Evolutionary conservation across 2,329 filamentous ascomycete genomes (phyloP).

Genomic region (Xylaria sp.): DNA sequence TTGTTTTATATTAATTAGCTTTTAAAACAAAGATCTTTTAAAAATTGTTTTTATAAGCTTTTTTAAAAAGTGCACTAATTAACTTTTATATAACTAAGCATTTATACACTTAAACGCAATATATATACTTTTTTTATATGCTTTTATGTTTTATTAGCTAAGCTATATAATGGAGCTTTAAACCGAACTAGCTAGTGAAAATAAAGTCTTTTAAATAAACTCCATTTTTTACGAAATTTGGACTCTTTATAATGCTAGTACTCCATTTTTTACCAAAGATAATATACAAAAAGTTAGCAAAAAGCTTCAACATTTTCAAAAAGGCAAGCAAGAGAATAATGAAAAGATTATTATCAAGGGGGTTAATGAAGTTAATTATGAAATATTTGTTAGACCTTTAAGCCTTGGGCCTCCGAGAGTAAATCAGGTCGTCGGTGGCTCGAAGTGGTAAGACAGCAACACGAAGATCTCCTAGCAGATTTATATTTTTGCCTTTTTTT

Average conservation of each 20-base stretch:
- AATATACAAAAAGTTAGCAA: not conserved
- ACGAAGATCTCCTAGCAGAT: no score
- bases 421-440: not conserved
- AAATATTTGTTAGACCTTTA: no score
- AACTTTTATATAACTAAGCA: no score
- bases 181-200: constrained; percentile 16
- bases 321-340: not conserved
- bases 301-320: constrained; percentile 6
- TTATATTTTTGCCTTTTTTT: not conserved
- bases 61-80: no score
- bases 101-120: no score
- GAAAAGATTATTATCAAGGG: not conserved
- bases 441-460: constrained; percentile 27
- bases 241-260: not conserved
- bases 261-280: not conserved
- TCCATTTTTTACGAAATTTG: not conserved
- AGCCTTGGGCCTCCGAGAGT: no score
- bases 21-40: no score
- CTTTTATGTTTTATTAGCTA: no score
- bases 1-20: no score
- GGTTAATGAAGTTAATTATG: not conserved
- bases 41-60: no score
- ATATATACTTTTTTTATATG: no score
- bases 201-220: not conserved
- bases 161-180: not conserved